phyloP scores from a whole-genome alignment of 352 stramenopile species.

The Phytopythium montanum region DNA sequence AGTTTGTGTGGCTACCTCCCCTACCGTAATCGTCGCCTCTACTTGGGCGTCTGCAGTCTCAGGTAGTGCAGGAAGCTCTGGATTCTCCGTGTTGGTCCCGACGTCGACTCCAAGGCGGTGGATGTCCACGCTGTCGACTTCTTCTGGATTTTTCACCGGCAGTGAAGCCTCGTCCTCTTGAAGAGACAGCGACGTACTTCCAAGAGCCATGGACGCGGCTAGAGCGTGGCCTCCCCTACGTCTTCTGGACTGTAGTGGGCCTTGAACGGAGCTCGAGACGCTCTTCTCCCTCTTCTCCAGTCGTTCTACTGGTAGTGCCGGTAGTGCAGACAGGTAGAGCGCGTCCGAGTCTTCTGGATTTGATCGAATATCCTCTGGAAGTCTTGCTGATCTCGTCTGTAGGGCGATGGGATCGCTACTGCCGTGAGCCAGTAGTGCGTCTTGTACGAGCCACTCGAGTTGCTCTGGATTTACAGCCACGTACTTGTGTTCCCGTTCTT shows the following conservation, averaged over 20 bases:
- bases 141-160: not conserved
- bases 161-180: not conserved
- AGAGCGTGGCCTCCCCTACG: slow-evolving; percentile 17
- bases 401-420: slow-evolving; percentile 27
- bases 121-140: no score
- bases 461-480: slow-evolving; percentile 31
- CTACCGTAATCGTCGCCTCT: not conserved
- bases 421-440: slow-evolving; percentile 27
- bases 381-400: not conserved
- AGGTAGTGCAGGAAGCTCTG: not conserved
- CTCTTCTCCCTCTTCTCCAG: not conserved
- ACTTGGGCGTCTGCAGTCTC: not conserved
- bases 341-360: not conserved
- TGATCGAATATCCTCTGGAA: no score
- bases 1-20: not conserved
- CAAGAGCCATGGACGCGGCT: slow-evolving; percentile 23
- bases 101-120: not conserved
- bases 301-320: no score
- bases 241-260: not conserved
- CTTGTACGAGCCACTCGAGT: slow-evolving; percentile 33
- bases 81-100: not conserved
- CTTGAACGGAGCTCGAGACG: not conserved
- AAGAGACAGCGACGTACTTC: not conserved
- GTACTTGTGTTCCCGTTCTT: slow-evolving; percentile 52
- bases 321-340: not conserved